Evolutionary conservation across 1,139 yeast species (phyloP).

Genomic region (Yamadazyma aaseri): DNA sequence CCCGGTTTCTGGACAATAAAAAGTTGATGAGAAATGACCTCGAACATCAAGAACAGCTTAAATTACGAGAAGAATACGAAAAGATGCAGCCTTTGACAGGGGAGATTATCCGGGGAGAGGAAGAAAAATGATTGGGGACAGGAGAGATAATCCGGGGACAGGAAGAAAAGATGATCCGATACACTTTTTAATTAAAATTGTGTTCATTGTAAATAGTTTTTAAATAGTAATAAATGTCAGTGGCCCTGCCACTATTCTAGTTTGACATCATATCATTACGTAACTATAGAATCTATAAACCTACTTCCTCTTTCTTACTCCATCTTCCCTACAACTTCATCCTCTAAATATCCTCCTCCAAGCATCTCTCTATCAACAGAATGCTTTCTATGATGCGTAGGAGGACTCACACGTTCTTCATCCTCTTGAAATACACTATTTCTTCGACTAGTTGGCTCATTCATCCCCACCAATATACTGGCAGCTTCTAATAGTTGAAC

Average conservation of each 20-base stretch:
- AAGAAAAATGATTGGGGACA: slow-evolving; percentile 8
- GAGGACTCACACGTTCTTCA: slow-evolving; percentile 4
- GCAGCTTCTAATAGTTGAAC: slow-evolving; percentile 89
- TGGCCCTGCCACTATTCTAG: no score
- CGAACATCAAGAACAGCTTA: slow-evolving; percentile 76
- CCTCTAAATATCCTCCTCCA: slow-evolving; percentile 12
- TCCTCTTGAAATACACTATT: slow-evolving; percentile 16
- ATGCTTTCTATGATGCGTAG: not conserved
- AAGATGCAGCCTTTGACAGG: slow-evolving; percentile 60
- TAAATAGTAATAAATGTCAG: no score
- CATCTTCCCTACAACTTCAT: slow-evolving; percentile 18
- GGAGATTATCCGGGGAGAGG: slow-evolving; percentile 38
- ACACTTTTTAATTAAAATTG: no score
- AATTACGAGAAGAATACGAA: slow-evolving; percentile 61
- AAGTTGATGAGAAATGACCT: slow-evolving; percentile 55
- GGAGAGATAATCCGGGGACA: not conserved
- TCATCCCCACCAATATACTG: slow-evolving; percentile 79
- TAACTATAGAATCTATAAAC: not conserved
- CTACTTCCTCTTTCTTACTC: slow-evolving; percentile 12
- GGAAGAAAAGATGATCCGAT: no score
- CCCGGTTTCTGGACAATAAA: slow-evolving; percentile 20
- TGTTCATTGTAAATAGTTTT: no score
- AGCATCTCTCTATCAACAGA: not conserved
- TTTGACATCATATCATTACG: no score
- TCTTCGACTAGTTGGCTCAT: slow-evolving; percentile 36